Percentiles rank a stretch among this genome's conserved stretches.
These are phyloP conservation scores for Pseudotulostoma volvatum DNA, from an alignment of 495 filamentous ascomycete species.

Conservation along the genomic window DNA sequence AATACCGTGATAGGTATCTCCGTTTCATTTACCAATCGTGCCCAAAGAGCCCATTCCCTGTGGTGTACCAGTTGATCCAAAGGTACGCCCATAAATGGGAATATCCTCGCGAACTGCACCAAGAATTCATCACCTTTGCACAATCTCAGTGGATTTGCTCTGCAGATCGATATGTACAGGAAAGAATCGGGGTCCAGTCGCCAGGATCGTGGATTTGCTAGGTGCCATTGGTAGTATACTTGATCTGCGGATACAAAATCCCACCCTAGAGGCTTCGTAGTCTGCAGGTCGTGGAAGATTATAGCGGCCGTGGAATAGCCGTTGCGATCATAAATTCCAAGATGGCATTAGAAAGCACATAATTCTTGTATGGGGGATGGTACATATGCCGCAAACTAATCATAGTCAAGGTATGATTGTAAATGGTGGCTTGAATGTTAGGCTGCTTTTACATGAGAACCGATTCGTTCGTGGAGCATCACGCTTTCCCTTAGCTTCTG, in stretches of 20 bases:
- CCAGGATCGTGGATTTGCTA: constrained; percentile 2
- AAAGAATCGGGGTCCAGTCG: constrained; percentile 1
- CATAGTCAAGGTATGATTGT: too few relatives aligned
- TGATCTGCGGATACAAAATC: not conserved
- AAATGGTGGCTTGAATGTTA: too few relatives aligned
- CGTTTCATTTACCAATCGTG: not conserved
- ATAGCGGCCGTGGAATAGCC: not conserved
- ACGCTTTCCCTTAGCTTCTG: too few relatives aligned
- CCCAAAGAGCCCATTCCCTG: not conserved
- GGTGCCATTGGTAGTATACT: constrained; percentile 3
- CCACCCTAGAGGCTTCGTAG: not conserved
- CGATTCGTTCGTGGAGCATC: too few relatives aligned
- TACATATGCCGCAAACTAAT: constrained; percentile 1
- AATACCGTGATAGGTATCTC: not conserved
- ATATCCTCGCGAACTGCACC: not conserved
- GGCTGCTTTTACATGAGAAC: too few relatives aligned
- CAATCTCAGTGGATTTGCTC: not conserved
- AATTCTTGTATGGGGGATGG: constrained; percentile 3
- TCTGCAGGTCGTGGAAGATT: constrained; percentile 1
- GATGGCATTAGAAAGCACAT: constrained; percentile 2
- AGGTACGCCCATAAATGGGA: not conserved
- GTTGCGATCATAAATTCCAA: constrained; percentile 1
- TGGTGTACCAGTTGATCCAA: constrained; percentile 1
- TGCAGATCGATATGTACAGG: not conserved
- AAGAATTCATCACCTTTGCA: not conserved